Conservation (phyloP, 495 filamentous ascomycete species). For the Aeminium ludgeri region DNA sequence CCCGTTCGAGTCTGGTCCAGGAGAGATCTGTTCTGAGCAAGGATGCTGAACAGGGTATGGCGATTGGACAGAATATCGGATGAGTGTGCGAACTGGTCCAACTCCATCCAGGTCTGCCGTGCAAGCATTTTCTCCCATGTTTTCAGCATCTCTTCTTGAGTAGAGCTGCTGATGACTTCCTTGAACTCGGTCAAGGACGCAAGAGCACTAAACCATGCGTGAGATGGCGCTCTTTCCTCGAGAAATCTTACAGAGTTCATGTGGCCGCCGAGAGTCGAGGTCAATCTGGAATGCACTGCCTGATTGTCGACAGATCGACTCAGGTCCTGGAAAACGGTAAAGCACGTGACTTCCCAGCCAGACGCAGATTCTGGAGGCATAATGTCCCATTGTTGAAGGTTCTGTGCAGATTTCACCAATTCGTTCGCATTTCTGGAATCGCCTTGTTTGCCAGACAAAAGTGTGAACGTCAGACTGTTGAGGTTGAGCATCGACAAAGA, state of each 20-base stretch:
- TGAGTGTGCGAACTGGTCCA: constrained; percentile 57
- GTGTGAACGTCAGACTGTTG: constrained; percentile 51
- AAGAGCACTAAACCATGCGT: constrained; percentile 39
- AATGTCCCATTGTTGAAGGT: constrained; percentile 85
- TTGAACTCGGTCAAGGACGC: constrained; percentile 69
- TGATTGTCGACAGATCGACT: constrained; percentile 44
- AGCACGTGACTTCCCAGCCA: constrained; percentile 51
- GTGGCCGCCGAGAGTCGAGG: constrained; percentile 23
- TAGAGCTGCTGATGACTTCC: constrained; percentile 47
- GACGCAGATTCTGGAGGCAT: constrained; percentile 43
- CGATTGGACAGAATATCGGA: constrained; percentile 65
- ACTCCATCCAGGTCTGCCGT: constrained; percentile 53
- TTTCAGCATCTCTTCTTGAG: constrained; percentile 41
- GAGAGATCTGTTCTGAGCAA: constrained; percentile 50
- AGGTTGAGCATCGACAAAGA: constrained; percentile 50
- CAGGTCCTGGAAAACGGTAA: constrained; percentile 62
- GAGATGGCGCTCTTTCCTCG: neutral
- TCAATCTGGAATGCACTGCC: constrained; percentile 35
- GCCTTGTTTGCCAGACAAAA: constrained; percentile 43
- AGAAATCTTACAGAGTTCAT: neutral
- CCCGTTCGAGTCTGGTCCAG: constrained; percentile 38
- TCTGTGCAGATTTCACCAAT: constrained; percentile 65
- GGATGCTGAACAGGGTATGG: constrained; percentile 64
- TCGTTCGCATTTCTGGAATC: constrained; percentile 33
- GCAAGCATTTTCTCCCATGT: constrained; percentile 43